Conservation (phyloP, 805 yeast genomes). For the Metschnikowia santaceciliae region DNA sequence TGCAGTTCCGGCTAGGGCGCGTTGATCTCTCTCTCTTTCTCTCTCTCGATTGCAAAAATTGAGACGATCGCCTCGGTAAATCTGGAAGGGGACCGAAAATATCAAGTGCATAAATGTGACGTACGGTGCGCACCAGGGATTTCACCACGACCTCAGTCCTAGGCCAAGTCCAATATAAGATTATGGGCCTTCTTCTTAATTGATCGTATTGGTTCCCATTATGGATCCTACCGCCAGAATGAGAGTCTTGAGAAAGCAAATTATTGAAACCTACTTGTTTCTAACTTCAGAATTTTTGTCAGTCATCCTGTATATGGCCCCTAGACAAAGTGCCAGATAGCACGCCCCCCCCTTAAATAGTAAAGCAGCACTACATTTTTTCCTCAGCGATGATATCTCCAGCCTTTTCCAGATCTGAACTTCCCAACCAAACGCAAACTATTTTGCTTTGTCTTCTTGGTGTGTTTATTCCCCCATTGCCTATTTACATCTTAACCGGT, state of each 20-base stretch:
- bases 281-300: background rate
- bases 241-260: too few relatives aligned
- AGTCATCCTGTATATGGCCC: background rate
- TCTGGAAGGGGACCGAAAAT: background rate
- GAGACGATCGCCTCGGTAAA: background rate
- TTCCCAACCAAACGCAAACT: conserved; percentile 18
- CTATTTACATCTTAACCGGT: conserved; percentile 28
- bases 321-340: background rate
- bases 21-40: background rate
- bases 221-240: too few relatives aligned
- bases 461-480: conserved; percentile 37
- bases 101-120: background rate
- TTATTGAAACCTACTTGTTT: background rate
- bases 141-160: too few relatives aligned
- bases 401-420: conserved; percentile 8
- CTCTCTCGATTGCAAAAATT: background rate
- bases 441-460: conserved; percentile 29
- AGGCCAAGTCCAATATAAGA: too few relatives aligned
- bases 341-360: background rate
- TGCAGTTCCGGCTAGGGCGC: conserved; percentile 1
- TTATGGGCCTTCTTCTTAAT: too few relatives aligned
- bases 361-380: background rate
- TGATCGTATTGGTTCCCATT: too few relatives aligned
- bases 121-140: too few relatives aligned
- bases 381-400: conserved; percentile 10